phyloP scores from a whole-genome alignment of 805 yeast genomes.

The Wickerhamomyces bovis region DNA sequence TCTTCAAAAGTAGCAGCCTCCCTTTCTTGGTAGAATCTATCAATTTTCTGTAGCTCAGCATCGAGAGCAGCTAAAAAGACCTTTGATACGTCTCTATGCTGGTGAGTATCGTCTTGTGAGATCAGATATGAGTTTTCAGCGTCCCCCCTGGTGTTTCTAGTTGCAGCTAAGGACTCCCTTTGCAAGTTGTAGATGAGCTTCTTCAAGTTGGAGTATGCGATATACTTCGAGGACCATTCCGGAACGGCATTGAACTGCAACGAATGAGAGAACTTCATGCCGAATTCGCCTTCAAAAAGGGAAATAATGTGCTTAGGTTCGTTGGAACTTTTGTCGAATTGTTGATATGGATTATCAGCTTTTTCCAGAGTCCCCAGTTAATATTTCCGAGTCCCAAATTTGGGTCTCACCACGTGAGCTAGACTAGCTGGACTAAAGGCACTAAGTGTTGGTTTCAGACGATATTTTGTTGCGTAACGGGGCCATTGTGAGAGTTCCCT shows the following conservation, averaged over 20 bases:
- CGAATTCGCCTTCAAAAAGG: not conserved
- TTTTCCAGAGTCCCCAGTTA: not conserved
- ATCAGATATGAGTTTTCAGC: constrained; percentile 23
- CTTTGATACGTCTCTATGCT: constrained; percentile 41
- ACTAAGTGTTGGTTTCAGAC: too few species aligned
- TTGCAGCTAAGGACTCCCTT: constrained; percentile 39
- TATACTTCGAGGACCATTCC: constrained; percentile 92
- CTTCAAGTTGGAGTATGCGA: constrained; percentile 83
- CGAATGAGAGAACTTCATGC: constrained; percentile 92
- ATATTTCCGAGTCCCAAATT: not conserved
- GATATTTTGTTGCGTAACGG: too few species aligned
- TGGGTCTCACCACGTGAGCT: not conserved
- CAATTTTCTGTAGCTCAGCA: constrained; percentile 69
- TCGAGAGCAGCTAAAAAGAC: constrained; percentile 72
- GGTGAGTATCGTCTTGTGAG: constrained; percentile 25
- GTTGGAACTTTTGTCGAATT: too few species aligned
- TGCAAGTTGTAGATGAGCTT: constrained; percentile 80
- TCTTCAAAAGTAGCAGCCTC: constrained; percentile 52
- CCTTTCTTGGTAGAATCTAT: constrained; percentile 62
- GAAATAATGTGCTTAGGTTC: too few species aligned
- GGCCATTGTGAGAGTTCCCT: too few species aligned
- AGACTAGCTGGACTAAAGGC: too few species aligned
- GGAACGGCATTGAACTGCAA: constrained; percentile 97
- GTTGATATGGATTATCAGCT: too few species aligned
- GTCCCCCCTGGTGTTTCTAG: constrained; percentile 13